Percentiles rank a stretch among this genome's conserved stretches.
phyloP scores from a whole-genome alignment of 2,329 filamentous ascomycete species.

The Exophiala lecanii-corni region DNA sequence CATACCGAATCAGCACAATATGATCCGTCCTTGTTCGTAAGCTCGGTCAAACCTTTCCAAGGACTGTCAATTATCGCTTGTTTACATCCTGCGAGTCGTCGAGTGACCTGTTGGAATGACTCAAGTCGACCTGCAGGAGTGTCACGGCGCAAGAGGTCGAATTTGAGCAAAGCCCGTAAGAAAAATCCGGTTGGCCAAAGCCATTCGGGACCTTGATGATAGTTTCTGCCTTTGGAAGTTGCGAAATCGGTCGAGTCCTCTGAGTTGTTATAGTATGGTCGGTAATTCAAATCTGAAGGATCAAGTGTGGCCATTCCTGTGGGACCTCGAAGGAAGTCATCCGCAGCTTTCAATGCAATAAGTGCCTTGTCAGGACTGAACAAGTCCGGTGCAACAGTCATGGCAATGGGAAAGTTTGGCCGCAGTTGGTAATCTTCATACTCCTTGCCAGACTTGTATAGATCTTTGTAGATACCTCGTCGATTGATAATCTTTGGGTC shows the following conservation, averaged over 20 bases:
- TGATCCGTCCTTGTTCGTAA: slow-evolving; percentile 85
- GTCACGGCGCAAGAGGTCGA: slow-evolving; percentile 71
- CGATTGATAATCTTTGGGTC: slow-evolving; percentile 77
- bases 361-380: slow-evolving; percentile 78
- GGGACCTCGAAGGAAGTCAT: slow-evolving; percentile 74
- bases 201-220: slow-evolving; percentile 98
- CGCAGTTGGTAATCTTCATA: slow-evolving; percentile 98
- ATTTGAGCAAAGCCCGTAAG: slow-evolving; percentile 82
- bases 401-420: slow-evolving; percentile 89
- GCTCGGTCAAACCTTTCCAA: slow-evolving; percentile 88
- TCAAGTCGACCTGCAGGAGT: slow-evolving; percentile 68
- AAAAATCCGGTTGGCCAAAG: slow-evolving; percentile 97
- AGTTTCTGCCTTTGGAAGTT: slow-evolving; percentile 91
- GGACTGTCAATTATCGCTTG: slow-evolving; percentile 71
- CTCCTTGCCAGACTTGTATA: slow-evolving; percentile 89
- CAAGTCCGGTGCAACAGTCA: slow-evolving; percentile 85
- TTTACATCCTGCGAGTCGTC: slow-evolving; percentile 77
- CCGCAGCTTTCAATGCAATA: slow-evolving; percentile 71
- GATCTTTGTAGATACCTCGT: slow-evolving; percentile 94
- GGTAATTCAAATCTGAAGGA: slow-evolving; percentile 86
- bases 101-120: slow-evolving; percentile 90
- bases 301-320: slow-evolving; percentile 95
- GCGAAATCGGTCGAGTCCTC: slow-evolving; percentile 89
- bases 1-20: slow-evolving; percentile 82
- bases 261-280: slow-evolving; percentile 89